These are phyloP conservation scores for Myxozyma geophila DNA, from an alignment of 805 yeast species.

Conservation along the genomic window DNA sequence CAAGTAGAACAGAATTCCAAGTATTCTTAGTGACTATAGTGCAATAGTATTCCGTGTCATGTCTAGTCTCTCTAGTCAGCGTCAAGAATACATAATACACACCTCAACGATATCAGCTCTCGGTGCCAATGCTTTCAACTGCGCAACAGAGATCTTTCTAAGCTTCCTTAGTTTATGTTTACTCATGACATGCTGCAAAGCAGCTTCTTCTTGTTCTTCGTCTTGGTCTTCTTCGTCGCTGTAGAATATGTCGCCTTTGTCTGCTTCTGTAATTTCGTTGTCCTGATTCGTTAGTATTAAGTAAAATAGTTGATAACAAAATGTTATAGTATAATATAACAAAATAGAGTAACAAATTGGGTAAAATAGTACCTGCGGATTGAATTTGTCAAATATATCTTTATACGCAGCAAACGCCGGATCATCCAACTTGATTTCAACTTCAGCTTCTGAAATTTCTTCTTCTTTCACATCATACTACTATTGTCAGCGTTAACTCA, in stretches of 20 bases:
- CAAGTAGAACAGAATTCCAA: no score
- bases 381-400: constrained; percentile 47
- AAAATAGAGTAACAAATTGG: not conserved
- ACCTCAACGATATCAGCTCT: constrained; percentile 74
- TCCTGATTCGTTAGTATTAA: constrained; percentile 19
- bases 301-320: not conserved
- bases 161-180: constrained; percentile 55
- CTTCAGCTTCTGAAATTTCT: not conserved
- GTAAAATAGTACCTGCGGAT: constrained; percentile 36
- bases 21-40: no score
- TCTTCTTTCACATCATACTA: constrained; percentile 5
- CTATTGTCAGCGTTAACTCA: not conserved
- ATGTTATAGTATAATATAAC: no score
- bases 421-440: constrained; percentile 36
- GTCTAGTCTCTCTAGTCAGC: no score
- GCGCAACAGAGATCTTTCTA: constrained; percentile 66
- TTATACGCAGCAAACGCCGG: constrained; percentile 47
- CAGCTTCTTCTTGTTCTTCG: constrained; percentile 40
- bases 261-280: constrained; percentile 28
- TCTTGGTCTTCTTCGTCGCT: constrained; percentile 45
- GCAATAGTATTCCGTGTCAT: no score
- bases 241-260: constrained; percentile 45
- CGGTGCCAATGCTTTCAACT: constrained; percentile 62
- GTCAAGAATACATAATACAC: not conserved
- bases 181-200: constrained; percentile 45